Evolutionary conservation across 2,329 filamentous ascomycete species (phyloP).

Genomic region (Fusarium sp.): DNA sequence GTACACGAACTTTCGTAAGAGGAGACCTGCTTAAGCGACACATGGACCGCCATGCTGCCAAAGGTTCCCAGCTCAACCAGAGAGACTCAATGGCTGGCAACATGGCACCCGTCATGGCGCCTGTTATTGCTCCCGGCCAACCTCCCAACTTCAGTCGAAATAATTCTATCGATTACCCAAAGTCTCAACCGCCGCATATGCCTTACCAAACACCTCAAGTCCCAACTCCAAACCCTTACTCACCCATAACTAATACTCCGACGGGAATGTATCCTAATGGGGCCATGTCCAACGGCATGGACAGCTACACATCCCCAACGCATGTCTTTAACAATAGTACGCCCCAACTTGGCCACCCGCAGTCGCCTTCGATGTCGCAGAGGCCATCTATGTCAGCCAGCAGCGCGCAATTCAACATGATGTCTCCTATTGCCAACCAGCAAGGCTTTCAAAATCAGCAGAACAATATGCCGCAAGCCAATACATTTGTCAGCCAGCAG

Average conservation of each 20-base stretch:
- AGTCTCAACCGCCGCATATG: conserved; percentile 51
- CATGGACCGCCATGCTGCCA: conserved; percentile 80
- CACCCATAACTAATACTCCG: conserved; percentile 56
- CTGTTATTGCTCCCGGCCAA: conserved; percentile 54
- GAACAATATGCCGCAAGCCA: conserved; percentile 56
- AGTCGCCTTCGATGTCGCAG: conserved; percentile 54
- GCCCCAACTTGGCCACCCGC: conserved; percentile 38
- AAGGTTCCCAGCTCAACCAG: conserved; percentile 78
- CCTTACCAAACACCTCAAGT: conserved; percentile 60
- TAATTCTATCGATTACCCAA: conserved; percentile 52
- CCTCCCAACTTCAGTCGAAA: conserved; percentile 59
- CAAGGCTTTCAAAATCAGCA: conserved; percentile 60
- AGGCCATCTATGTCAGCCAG: conserved; percentile 59
- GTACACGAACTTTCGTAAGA: conserved; percentile 88
- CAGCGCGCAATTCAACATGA: conserved; percentile 59
- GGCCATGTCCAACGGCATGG: conserved; percentile 48
- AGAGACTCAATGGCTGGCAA: conserved; percentile 65
- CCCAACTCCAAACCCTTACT: conserved; percentile 56
- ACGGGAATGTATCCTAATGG: conserved; percentile 46
- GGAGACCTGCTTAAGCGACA: conserved; percentile 91
- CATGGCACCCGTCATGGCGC: conserved; percentile 51
- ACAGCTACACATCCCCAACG: conserved; percentile 55
- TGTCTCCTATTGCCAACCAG: conserved; percentile 62
- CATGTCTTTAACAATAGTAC: conserved; percentile 47
- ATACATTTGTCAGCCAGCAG: conserved; percentile 65